Evolutionary conservation across 768 basidiomycete species (phyloP).

Genomic region (Leccinum rimulosum): DNA sequence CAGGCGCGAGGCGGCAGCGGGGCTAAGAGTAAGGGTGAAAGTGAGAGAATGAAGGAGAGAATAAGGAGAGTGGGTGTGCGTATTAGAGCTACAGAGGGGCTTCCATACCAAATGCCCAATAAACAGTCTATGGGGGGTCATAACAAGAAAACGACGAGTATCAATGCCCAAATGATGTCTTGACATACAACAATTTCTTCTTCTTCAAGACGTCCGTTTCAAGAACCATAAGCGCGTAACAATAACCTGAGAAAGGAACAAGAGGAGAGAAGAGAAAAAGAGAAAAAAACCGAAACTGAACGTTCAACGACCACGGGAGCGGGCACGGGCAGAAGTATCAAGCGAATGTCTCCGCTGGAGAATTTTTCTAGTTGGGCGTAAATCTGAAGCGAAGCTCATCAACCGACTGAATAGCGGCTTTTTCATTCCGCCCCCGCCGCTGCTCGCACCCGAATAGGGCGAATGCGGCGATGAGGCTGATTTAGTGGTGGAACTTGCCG

Average conservation of each 20-base stretch:
- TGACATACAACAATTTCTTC: conserved; percentile 5
- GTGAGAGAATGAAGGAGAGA: neutral
- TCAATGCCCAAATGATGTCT: conserved; percentile 4
- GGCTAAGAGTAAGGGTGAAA: neutral
- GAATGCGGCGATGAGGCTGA: conserved; percentile 53
- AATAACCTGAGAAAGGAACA: neutral
- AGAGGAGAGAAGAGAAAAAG: neutral
- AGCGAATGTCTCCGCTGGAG: conserved; percentile 53
- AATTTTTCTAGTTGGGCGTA: conserved; percentile 39
- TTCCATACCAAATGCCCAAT: conserved; percentile 19
- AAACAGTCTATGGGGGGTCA: conserved; percentile 23
- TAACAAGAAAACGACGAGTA: conserved; percentile 7
- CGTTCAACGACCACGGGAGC: conserved; percentile 23
- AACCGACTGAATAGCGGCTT: conserved; percentile 64
- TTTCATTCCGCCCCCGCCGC: conserved; percentile 35
- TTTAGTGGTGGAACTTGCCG: conserved; percentile 57
- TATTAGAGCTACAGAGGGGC: conserved; percentile 30
- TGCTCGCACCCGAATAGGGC: conserved; percentile 25
- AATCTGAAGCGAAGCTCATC: conserved; percentile 48
- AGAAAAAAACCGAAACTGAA: neutral
- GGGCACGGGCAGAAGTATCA: conserved; percentile 26
- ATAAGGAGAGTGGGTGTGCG: conserved; percentile 22
- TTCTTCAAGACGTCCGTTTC: conserved; percentile 4
- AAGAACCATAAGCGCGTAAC: conserved; percentile 6
- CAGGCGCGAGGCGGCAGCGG: neutral